Evolutionary conservation across 2,329 filamentous ascomycete genomes (phyloP), one percentile per base, ranked within the genome.

Genomic region (Clonostachys byssicola): DNA sequence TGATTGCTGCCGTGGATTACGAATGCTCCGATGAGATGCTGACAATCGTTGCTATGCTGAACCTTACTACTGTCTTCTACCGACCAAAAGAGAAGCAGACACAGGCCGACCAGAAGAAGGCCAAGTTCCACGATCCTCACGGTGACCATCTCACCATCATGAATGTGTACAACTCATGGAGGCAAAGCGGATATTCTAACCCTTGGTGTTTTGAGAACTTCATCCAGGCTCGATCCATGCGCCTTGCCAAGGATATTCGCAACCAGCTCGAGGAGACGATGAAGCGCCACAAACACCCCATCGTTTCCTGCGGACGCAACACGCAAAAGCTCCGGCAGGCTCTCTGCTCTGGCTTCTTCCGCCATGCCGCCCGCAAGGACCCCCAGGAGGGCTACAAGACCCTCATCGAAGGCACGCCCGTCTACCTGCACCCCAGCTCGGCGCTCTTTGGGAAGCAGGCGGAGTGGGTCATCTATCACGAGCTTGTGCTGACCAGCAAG

Each of bases 121-220:
- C 91, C 54, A 96, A 96, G 64, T 99, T 99, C 70, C 90, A 96
- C 70, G 94, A 99, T 60, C 88, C 92, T 0, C 84, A 90, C 48
- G 94, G 94, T 45, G 94, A 99, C 61, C 94, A 99, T 60, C 76
- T 99, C 12, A 99, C 94, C 0, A 77, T 97, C 0, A 81, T 99
- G 40, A 99, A 99, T 57, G 92, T 99, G 1, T 99, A 95, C 73
- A 96, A 96, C 60, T 85, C 81, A n/a, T 99, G 94, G 94, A 96
- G 96, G 65, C 78, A 85, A 41, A 87, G 83, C 52, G 85, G 86
- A 7, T 95, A 82, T 68, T 88, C 84, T 44, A 89, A 84, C 48
- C 85, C 92, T 0, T 99, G 94, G 94, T 97, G 94, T 63, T 92
- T 90, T 56, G 95, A 99, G 61, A 96, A 99, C 67, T 99, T 95